Evolutionary conservation across 163 green algal genomes (phyloP).

Genomic region (Scenedesmus sp.): DNA sequence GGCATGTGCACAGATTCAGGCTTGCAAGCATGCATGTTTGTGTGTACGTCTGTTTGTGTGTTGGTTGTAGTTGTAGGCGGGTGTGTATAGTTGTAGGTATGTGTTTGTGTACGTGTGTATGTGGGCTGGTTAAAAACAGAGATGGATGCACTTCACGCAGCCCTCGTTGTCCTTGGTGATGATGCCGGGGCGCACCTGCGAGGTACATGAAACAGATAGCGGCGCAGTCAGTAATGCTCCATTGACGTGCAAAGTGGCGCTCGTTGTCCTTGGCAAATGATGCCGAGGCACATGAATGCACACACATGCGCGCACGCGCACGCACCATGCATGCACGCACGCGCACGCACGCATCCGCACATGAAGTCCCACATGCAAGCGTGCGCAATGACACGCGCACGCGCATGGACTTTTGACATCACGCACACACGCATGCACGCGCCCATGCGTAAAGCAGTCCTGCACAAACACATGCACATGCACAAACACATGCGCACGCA

Average conservation of each 20-base stretch:
- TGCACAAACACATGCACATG: too few relatives aligned
- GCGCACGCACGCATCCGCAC: too few relatives aligned
- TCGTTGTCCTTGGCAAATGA: neutral
- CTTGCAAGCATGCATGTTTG: too few relatives aligned
- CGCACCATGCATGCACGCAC: neutral
- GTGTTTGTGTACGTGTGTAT: neutral
- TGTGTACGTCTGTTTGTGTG: too few relatives aligned
- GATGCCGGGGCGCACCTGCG: conserved; percentile 92
- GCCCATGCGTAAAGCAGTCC: too few relatives aligned
- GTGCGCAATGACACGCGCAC: too few relatives aligned
- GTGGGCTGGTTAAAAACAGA: conserved; percentile 53
- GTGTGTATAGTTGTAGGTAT: neutral
- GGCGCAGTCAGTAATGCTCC: neutral
- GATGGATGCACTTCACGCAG: conserved; percentile 91
- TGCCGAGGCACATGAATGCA: neutral
- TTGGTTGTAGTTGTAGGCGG: too few relatives aligned
- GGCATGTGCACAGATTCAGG: neutral
- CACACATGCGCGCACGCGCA: neutral
- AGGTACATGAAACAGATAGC: too few relatives aligned
- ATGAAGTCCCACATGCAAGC: too few relatives aligned
- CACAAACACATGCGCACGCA: too few relatives aligned
- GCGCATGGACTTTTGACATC: too few relatives aligned
- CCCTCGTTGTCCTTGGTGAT: conserved; percentile 96
- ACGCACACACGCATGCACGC: too few relatives aligned
- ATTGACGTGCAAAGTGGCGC: neutral